These are phyloP conservation scores for Trametes elegans DNA, from an alignment of 768 basidiomycete species.

Conservation along the genomic window DNA sequence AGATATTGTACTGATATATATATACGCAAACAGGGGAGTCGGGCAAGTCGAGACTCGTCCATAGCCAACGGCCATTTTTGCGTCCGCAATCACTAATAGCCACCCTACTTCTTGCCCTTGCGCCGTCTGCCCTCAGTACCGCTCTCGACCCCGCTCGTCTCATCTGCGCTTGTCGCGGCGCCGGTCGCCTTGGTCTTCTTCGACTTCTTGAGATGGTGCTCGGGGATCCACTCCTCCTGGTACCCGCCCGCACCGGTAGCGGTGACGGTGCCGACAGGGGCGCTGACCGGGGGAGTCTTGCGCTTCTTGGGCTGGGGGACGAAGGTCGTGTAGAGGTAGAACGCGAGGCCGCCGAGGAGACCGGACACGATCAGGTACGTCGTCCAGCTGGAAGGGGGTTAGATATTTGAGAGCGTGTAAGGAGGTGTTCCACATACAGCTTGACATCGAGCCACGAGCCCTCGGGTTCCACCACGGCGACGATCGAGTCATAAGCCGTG, in stretches of 20 bases:
- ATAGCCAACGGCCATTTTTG: conserved; percentile 11
- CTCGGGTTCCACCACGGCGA: conserved; percentile 80
- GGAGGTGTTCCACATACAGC: conserved; percentile 49
- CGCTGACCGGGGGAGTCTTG: conserved; percentile 45
- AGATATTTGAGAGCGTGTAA: conserved; percentile 3
- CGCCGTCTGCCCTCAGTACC: conserved; percentile 48
- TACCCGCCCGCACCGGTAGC: conserved; percentile 70
- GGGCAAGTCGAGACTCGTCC: conserved; percentile 4
- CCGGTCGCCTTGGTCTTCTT: conserved; percentile 52
- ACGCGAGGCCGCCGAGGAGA: conserved; percentile 60
- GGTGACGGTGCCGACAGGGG: conserved; percentile 56
- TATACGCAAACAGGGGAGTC: conserved; percentile 1
- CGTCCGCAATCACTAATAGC: background rate
- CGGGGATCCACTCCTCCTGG: conserved; percentile 92
- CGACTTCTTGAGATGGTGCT: conserved; percentile 74
- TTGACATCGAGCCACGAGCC: conserved; percentile 76
- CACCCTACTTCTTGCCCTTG: conserved; percentile 49
- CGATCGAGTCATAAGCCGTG: conserved; percentile 69
- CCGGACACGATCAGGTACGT: conserved; percentile 71
- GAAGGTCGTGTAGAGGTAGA: conserved; percentile 65
- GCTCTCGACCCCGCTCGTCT: conserved; percentile 47
- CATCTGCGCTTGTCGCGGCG: conserved; percentile 65
- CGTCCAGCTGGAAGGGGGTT: conserved; percentile 42
- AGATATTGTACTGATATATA: conserved; percentile 6
- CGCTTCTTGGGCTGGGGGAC: conserved; percentile 64